A percentile compares a stretch with the other conserved stretches of the same genome.
These are phyloP conservation scores for Penicillium freii DNA, from an alignment of 2,329 filamentous ascomycete genomes.

Conservation along the genomic window DNA sequence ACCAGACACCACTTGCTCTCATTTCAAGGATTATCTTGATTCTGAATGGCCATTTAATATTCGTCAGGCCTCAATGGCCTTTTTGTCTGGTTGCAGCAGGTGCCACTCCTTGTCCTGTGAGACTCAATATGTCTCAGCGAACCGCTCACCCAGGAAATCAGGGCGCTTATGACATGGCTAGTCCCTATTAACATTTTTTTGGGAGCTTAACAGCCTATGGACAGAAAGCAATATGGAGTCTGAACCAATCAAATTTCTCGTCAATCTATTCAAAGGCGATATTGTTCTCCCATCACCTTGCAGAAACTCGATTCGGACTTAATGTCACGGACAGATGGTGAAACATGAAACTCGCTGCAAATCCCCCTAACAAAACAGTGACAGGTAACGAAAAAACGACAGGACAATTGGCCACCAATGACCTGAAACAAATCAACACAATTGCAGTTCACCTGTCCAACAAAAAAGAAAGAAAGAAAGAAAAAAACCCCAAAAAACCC, in stretches of 20 bases:
- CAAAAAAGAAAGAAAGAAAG: slow-evolving; percentile 9
- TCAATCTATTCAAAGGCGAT: slow-evolving; percentile 23
- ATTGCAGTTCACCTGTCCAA: slow-evolving; percentile 13
- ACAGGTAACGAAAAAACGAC: slow-evolving; percentile 14
- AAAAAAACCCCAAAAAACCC: slow-evolving; percentile 5
- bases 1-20: slow-evolving; percentile 6
- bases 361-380: slow-evolving; percentile 21
- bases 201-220: slow-evolving; percentile 25
- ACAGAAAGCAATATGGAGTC: slow-evolving; percentile 12
- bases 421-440: slow-evolving; percentile 17
- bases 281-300: slow-evolving; percentile 21
- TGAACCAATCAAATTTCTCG: slow-evolving; percentile 24
- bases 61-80: slow-evolving; percentile 2
- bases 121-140: slow-evolving; percentile 29
- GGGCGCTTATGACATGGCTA: slow-evolving; percentile 38
- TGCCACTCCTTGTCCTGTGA: slow-evolving; percentile 11
- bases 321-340: slow-evolving; percentile 29
- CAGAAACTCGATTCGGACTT: slow-evolving; percentile 29
- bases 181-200: slow-evolving; percentile 26
- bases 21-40: neutral
- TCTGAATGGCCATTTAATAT: slow-evolving; percentile 9
- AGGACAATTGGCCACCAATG: slow-evolving; percentile 14
- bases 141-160: slow-evolving; percentile 31
- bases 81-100: slow-evolving; percentile 10
- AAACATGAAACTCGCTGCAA: slow-evolving; percentile 29